phyloP scores from a whole-genome alignment of 345 rosid species.

The Draba incana region DNA sequence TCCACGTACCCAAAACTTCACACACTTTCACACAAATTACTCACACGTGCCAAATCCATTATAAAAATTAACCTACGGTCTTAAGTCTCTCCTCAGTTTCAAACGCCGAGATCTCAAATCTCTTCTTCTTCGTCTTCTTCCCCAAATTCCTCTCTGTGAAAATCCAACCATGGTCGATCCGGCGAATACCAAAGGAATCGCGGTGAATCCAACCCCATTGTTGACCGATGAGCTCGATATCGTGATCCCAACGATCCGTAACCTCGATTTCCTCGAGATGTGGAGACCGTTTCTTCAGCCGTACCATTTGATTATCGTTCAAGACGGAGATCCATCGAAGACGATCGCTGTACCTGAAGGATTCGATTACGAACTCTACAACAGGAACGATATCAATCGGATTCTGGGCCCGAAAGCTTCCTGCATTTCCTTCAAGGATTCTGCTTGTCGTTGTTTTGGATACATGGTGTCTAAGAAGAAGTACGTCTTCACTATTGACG shows the following conservation, averaged over 20 bases:
- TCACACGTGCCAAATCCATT: constrained; percentile 30
- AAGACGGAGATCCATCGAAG: constrained; percentile 95
- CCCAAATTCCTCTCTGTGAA: not conserved
- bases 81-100: constrained; percentile 19
- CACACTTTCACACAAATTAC: not conserved
- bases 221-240: constrained; percentile 92
- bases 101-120: constrained; percentile 32
- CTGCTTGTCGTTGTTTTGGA: constrained; percentile 98
- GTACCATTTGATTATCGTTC: constrained; percentile 92
- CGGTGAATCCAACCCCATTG: constrained; percentile 42
- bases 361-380: constrained; percentile 89
- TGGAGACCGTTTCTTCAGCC: constrained; percentile 98
- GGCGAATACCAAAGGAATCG: constrained; percentile 47
- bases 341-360: constrained; percentile 86
- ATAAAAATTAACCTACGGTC: constrained; percentile 27
- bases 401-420: constrained; percentile 94
- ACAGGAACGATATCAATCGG: constrained; percentile 86
- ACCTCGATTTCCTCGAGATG: constrained; percentile 96
- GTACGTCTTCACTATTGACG: constrained; percentile 94
- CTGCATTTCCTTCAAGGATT: constrained; percentile 97
- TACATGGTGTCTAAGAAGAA: constrained; percentile 99
- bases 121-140: no score
- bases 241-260: constrained; percentile 92
- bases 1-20: constrained; percentile 36
- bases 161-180: constrained; percentile 53